Percentiles rank a stretch among this genome's conserved stretches.
Evolutionary conservation across 257 asterid species (phyloP).

Genomic region (Ehretia macrophylla): DNA sequence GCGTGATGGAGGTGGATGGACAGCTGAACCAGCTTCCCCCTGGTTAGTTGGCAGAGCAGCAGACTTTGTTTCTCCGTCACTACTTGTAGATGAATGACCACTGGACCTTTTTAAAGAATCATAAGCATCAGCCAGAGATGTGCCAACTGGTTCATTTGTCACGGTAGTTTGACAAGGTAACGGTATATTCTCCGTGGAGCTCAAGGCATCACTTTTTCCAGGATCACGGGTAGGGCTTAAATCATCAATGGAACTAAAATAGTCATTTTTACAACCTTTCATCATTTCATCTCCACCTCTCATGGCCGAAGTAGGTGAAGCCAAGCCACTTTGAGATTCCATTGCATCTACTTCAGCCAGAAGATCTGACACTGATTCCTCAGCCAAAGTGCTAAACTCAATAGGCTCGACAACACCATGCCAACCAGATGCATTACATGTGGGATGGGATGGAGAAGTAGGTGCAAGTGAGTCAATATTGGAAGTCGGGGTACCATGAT

Average conservation of each 20-base stretch:
- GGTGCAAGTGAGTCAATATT: constrained; percentile 24
- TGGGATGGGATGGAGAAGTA: constrained; percentile 35
- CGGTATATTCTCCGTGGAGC: constrained; percentile 30
- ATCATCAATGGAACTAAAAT: constrained; percentile 46
- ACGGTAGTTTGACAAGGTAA: constrained; percentile 24
- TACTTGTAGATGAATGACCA: constrained; percentile 70
- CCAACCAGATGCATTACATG: constrained; percentile 43
- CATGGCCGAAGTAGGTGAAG: constrained; percentile 46
- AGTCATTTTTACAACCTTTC: constrained; percentile 35
- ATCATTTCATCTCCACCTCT: constrained; percentile 32
- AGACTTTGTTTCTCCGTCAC: constrained; percentile 68
- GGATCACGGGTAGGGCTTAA: constrained; percentile 34
- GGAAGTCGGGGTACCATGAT: constrained; percentile 24
- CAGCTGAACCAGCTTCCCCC: constrained; percentile 40
- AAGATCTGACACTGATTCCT: constrained; percentile 71
- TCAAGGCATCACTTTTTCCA: constrained; percentile 42
- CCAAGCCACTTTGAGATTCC: constrained; percentile 46
- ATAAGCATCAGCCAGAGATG: constrained; percentile 32
- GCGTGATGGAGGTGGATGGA: constrained; percentile 39
- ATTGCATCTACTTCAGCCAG: constrained; percentile 81
- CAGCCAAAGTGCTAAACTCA: constrained; percentile 66
- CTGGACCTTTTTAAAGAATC: constrained; percentile 50
- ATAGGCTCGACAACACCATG: constrained; percentile 50
- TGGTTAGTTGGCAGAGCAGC: constrained; percentile 31
- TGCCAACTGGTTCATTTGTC: constrained; percentile 25